Conservation (phyloP, 2,329 filamentous ascomycete genomes). For the Trichoderma sp. region DNA sequence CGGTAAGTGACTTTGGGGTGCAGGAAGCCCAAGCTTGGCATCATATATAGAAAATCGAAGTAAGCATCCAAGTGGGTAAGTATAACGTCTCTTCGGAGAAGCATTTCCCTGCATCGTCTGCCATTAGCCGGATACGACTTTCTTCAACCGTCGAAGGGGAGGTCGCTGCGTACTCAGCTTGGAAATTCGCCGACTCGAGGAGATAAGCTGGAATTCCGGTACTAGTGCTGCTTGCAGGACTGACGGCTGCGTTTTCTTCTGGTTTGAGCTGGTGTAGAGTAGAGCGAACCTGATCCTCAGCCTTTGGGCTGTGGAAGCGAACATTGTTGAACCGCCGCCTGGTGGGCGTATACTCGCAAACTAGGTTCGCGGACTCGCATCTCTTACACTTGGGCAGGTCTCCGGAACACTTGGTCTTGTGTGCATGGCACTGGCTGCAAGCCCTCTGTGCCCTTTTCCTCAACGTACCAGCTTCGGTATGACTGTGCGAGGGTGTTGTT, state of each 20-base stretch:
- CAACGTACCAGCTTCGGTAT: conserved; percentile 48
- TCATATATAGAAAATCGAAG: conserved; percentile 44
- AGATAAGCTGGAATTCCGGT: conserved; percentile 31
- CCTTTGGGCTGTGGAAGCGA: conserved; percentile 33
- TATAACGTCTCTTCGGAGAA: conserved; percentile 43
- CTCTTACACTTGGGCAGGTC: conserved; percentile 46
- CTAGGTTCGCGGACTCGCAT: conserved; percentile 41
- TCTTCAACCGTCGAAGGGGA: neutral
- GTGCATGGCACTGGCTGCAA: conserved; percentile 47
- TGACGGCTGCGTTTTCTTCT: conserved; percentile 30
- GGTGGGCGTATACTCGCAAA: conserved; percentile 46
- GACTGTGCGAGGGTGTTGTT: conserved; percentile 45
- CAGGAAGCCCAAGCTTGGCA: conserved; percentile 46
- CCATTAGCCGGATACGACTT: neutral
- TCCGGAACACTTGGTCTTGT: conserved; percentile 50
- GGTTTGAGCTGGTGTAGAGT: conserved; percentile 19
- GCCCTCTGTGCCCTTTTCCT: conserved; percentile 48
- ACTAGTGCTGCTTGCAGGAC: conserved; percentile 30
- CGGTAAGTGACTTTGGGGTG: conserved; percentile 42
- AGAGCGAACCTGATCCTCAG: conserved; percentile 20
- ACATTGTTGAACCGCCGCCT: conserved; percentile 45
- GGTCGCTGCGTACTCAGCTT: conserved; percentile 37
- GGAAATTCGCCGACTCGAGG: conserved; percentile 35
- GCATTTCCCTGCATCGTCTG: conserved; percentile 36
- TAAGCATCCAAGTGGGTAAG: conserved; percentile 45